These are phyloP conservation scores for Kockovaella imperatae DNA, from an alignment of 768 basidiomycete species.

Conservation along the genomic window DNA sequence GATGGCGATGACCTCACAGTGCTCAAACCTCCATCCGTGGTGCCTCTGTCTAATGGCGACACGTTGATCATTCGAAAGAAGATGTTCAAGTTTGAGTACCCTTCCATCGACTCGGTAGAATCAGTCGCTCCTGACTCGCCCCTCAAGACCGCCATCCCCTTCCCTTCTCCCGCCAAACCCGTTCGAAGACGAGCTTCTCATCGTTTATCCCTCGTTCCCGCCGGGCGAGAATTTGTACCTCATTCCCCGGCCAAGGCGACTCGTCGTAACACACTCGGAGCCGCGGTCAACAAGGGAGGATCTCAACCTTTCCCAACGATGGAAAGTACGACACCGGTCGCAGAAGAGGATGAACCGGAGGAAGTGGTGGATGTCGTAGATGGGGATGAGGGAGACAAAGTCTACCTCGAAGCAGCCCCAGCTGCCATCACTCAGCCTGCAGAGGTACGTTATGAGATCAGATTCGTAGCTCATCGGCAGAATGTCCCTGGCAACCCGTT, in stretches of 20 bases:
- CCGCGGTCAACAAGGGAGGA: no score
- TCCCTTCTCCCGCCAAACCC: conserved; percentile 3
- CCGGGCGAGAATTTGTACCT: conserved; percentile 30
- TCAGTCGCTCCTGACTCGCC: conserved; percentile 8
- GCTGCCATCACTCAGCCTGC: no score
- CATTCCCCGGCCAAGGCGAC: conserved; percentile 25
- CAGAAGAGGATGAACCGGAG: conserved; percentile 5
- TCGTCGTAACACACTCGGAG: conserved; percentile 24
- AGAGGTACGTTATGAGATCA: no score
- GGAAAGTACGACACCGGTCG: conserved; percentile 9
- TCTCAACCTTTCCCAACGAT: conserved; percentile 6
- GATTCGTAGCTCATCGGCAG: no score
- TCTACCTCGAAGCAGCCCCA: conserved; percentile 37
- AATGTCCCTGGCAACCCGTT: no score
- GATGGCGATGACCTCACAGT: conserved; percentile 4
- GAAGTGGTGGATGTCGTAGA: conserved; percentile 20
- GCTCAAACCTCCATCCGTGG: conserved; percentile 15
- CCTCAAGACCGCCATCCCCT: neutral
- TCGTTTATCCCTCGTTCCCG: conserved; percentile 28
- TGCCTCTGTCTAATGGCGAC: conserved; percentile 25
- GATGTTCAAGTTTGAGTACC: conserved; percentile 41
- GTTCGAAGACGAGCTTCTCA: conserved; percentile 23
- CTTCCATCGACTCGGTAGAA: neutral
- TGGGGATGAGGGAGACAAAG: conserved; percentile 33
- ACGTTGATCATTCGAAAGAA: conserved; percentile 38